A percentile compares a stretch with the other conserved stretches of the same genome.
phyloP scores from a whole-genome alignment of 2,329 filamentous ascomycete species.

The Neofusicoccum sp. region DNA sequence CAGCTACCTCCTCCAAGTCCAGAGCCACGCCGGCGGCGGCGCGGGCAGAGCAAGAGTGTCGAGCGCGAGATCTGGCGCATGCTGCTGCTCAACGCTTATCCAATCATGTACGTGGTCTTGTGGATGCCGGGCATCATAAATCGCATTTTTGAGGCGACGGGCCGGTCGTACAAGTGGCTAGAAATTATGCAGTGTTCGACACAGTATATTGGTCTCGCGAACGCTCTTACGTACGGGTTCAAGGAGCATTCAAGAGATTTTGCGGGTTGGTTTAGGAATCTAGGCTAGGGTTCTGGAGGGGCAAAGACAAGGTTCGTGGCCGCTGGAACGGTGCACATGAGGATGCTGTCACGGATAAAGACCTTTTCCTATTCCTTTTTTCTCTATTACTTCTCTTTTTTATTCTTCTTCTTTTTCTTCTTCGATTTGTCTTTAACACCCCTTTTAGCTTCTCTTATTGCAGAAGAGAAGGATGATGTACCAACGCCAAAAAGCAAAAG shows the following conservation, averaged over 20 bases:
- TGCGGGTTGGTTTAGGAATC: neutral
- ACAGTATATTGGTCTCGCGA: slow-evolving; percentile 27
- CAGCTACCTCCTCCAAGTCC: neutral
- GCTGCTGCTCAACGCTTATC: slow-evolving; percentile 35
- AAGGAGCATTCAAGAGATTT: slow-evolving; percentile 22
- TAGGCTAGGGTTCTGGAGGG: neutral
- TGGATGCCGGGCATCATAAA: slow-evolving; percentile 36
- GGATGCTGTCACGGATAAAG: no score
- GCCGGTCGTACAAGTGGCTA: slow-evolving; percentile 19
- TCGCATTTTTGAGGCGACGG: slow-evolving; percentile 25
- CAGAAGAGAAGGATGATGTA: no score
- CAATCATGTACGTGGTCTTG: slow-evolving; percentile 33
- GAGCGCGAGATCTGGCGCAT: slow-evolving; percentile 29
- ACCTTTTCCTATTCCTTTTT: no score
- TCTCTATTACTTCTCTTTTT: no score
- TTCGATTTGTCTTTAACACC: no score
- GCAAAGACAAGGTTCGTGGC: neutral
- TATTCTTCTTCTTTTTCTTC: no score
- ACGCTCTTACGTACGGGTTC: slow-evolving; percentile 25
- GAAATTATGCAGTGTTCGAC: slow-evolving; percentile 25
- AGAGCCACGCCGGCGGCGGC: neutral
- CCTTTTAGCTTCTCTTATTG: no score
- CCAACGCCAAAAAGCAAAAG: no score
- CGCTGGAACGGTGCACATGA: no score
- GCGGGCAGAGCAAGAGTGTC: slow-evolving; percentile 20